Base-by-base conservation (phyloP, 768 basidiomycete genomes). In the Phallus indusiatus region DNA sequence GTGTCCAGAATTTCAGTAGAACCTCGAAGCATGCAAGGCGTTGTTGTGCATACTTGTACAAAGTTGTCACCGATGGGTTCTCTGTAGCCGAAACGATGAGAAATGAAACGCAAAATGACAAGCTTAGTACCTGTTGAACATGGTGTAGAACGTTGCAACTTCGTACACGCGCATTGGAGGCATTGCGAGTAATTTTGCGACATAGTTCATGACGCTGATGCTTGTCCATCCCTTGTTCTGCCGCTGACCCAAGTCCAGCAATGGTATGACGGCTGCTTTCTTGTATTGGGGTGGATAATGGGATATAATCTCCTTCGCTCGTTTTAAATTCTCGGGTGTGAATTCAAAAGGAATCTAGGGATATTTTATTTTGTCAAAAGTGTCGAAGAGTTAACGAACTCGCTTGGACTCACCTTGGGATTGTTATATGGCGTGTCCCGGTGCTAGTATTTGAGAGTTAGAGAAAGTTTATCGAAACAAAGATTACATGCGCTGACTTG, bases 201-300 rank as follows among this genome's bases (percentile, higher is more conserved):
- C 88, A 66, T 94, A 91, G 75, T 99, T 97, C 96, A 99, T 99
- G 62, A 95, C 94, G 67, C 89, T 92, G 64, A 99, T 95, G 70
- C 89, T 93, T 22, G 95, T 97, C 91, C 92, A 99, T 65, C 91
- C 92, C 65, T 95, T 91, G 77, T 98, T 98, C 73, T 99, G 96
- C 64, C 93, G 82, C 74, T 99, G 96, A 1, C 87, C 94, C 48
- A 99, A 81, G 73, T 98, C 94, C 60, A 99, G 85, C 34, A 99
- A 79, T 51, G 96, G 96, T 69, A 99, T 97, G 65, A 92, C 86
- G 28, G 96, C 96, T 17, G 94, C 95, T 73, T 99, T 99, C 81
- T 93, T 96, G 81, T 98, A 99, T 68, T 97, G 94, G 55, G 91
- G 81, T 20, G 95, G 95, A 76, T 99, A 99, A 65, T 84, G 85